A percentile compares a stretch with the other conserved stretches of the same genome.
Conservation (phyloP, 1,284 basidiomycete species). For the Boletellus dicymbophilus region DNA sequence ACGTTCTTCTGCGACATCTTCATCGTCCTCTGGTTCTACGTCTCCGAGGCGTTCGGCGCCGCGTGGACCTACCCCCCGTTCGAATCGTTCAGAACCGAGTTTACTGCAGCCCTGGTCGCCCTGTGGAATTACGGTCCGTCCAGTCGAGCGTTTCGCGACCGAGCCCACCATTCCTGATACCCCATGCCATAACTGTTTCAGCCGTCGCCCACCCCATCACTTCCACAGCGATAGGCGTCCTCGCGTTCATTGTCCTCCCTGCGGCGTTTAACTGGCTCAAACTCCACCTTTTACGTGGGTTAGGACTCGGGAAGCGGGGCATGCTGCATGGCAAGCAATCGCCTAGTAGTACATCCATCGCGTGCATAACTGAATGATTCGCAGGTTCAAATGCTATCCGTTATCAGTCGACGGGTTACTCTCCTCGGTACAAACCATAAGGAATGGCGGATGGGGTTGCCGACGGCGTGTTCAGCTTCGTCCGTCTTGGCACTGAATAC, state of each 20-base stretch:
- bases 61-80: slow-evolving; percentile 29
- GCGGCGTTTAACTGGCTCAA: slow-evolving; percentile 1
- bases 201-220: slow-evolving; percentile 18
- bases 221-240: slow-evolving; percentile 9
- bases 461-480: no score
- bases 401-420: slow-evolving; percentile 24
- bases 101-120: slow-evolving; percentile 9
- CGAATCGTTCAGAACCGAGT: slow-evolving; percentile 24
- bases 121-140: slow-evolving; percentile 22
- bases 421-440: no score
- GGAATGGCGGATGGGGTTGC: no score
- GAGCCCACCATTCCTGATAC: no score
- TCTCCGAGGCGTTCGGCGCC: slow-evolving; percentile 7
- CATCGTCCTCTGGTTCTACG: slow-evolving; percentile 13
- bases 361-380: no score
- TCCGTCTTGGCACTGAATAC: no score
- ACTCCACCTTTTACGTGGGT: neutral
- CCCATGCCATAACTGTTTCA: no score
- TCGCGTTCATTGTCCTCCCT: slow-evolving; percentile 12
- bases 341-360: no score
- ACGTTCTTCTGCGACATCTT: slow-evolving; percentile 6
- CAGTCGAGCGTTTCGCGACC: no score
- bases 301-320: slow-evolving; percentile 1
- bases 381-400: slow-evolving; percentile 12
- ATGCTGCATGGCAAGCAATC: slow-evolving; percentile 15